Evolutionary conservation across 495 filamentous ascomycete genomes (phyloP).

Genomic region (Entonaema liquescens): DNA sequence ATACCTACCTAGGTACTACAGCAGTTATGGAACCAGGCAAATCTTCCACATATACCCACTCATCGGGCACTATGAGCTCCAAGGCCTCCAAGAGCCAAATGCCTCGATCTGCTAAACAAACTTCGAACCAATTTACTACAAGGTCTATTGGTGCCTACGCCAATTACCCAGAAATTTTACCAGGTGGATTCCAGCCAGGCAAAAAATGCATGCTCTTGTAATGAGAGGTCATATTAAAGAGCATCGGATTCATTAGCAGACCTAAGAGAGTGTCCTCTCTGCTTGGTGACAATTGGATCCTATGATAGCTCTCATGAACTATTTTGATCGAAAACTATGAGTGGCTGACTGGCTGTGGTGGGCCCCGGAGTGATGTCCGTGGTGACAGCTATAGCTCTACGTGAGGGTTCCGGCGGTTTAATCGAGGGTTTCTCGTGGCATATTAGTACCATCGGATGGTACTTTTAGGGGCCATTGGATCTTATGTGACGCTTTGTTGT

Average conservation of each 20-base stretch:
- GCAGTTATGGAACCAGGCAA: constrained; percentile 31
- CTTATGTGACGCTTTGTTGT: neutral
- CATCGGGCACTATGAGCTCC: constrained; percentile 3
- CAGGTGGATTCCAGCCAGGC: constrained; percentile 42
- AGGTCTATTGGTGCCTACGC: constrained; percentile 17
- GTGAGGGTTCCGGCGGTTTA: neutral
- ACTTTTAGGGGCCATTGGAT: neutral
- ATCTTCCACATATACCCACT: constrained; percentile 9
- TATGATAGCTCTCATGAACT: neutral
- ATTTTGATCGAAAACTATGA: neutral
- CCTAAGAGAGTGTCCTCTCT: neutral
- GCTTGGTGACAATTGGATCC: neutral
- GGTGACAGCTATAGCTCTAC: neutral
- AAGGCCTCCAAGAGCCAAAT: constrained; percentile 4
- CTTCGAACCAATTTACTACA: constrained; percentile 6
- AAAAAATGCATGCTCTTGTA: constrained; percentile 40
- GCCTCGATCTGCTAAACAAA: neutral
- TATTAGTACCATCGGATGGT: neutral
- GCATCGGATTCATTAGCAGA: neutral
- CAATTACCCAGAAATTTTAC: constrained; percentile 42
- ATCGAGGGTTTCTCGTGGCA: neutral
- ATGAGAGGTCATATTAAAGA: neutral
- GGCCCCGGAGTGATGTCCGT: neutral
- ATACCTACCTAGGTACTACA: neutral
- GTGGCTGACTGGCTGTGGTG: neutral